phyloP scores from a whole-genome alignment of 1,284 basidiomycete genomes.

The Cryptococcus sp. region DNA sequence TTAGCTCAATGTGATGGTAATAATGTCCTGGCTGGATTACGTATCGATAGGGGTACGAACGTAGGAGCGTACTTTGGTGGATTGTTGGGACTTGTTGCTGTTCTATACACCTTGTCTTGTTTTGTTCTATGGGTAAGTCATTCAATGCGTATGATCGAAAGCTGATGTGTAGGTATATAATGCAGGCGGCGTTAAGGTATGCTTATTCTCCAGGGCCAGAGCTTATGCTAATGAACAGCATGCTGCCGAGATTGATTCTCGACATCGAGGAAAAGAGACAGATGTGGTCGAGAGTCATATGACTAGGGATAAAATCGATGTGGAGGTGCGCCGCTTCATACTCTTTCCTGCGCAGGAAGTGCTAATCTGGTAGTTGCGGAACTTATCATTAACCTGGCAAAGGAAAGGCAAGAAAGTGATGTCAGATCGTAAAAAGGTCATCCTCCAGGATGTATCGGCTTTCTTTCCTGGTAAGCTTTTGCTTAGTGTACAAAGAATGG shows the following conservation, averaged over 20 bases:
- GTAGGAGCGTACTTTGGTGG: slow-evolving; percentile 49
- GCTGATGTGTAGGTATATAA: slow-evolving; percentile 26
- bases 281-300: slow-evolving; percentile 46
- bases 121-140: slow-evolving; percentile 37
- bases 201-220: not conserved
- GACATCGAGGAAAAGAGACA: slow-evolving; percentile 39
- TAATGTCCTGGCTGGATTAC: slow-evolving; percentile 47
- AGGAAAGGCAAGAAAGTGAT: slow-evolving; percentile 25
- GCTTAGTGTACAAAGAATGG: not conserved
- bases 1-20: slow-evolving; percentile 48
- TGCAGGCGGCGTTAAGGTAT: slow-evolving; percentile 47
- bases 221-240: slow-evolving; percentile 17
- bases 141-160: not conserved
- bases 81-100: slow-evolving; percentile 44
- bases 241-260: slow-evolving; percentile 43
- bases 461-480: slow-evolving; percentile 44
- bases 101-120: slow-evolving; percentile 40
- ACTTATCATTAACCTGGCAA: slow-evolving; percentile 40
- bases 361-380: slow-evolving; percentile 17
- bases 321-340: slow-evolving; percentile 23
- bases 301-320: slow-evolving; percentile 44
- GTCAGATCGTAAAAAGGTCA: slow-evolving; percentile 38
- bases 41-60: slow-evolving; percentile 37
- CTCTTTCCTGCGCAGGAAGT: not conserved
- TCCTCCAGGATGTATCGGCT: slow-evolving; percentile 49